Base-by-base conservation (phyloP, 331 rosid genomes). In the Cucumis variabilis region DNA sequence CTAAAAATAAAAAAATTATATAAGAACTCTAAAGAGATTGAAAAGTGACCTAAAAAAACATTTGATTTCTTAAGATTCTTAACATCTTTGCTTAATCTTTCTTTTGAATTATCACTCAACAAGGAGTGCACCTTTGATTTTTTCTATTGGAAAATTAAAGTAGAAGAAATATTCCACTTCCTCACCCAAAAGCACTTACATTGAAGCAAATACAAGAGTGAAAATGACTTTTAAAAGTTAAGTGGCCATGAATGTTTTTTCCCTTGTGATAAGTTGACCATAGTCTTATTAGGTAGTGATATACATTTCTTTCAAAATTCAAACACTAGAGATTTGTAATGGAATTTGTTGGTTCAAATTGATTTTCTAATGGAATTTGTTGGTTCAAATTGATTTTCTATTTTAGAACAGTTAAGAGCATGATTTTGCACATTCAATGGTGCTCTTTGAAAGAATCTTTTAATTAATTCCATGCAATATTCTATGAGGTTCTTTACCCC, bases 391-490 rank as follows among this genome's bases (percentile, higher is more conserved):
- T 24, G 10, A 14, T 27, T 88, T n/a, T 58, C 65, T 58, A 7
- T 17, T 58, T 58, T 17, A 58, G 23, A 16, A 58, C 2, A 58
- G 65, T 58, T 72, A 2, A 37, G 82, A 46, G n/a, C 24, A 75
- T 50, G 25, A 33, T 23, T 68, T 62, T 70, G 69, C 86, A 70
- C 90, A 37, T 72, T 79, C 83, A 28, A 58, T 88, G 90, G 88
- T 85, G 63, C 90, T 85, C 83, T 65, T 86, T 86, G 17, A 78
- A 78, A 12, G 15, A 16, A 51, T 51, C n/a, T 24, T 51, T 78
- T 46, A 53, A 14, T n/a, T 15, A 50, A 24, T n/a, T 50, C n/a
- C 83, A 78, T 50, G 41, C 83, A 50, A 48, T 77, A 28, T 30
- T 13, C 10, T 14, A 7, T 12, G 7, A 58, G 0, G 2, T 16